phyloP scores from a whole-genome alignment of 805 yeast species.

The Spathaspora boniae region DNA sequence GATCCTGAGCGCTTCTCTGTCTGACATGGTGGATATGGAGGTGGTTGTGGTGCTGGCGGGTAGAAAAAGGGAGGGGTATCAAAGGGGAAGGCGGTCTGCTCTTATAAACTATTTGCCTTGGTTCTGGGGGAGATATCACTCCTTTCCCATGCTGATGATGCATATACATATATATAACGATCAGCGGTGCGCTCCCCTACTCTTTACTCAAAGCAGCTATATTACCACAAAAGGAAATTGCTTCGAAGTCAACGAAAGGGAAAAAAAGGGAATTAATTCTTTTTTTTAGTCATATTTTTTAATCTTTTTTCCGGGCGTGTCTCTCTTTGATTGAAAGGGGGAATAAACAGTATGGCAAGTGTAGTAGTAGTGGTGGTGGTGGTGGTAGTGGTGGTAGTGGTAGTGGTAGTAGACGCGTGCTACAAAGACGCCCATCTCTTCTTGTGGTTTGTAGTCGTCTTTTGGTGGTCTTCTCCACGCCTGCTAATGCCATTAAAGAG shows the following conservation, averaged over 20 bases:
- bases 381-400: too few species aligned
- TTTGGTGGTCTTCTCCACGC: too few species aligned
- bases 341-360: too few species aligned
- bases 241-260: background rate
- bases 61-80: background rate
- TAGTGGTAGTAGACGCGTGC: too few species aligned
- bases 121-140: too few species aligned
- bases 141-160: background rate
- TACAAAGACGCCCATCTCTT: too few species aligned
- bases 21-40: constrained; percentile 19
- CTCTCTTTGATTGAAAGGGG: background rate
- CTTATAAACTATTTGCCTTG: background rate
- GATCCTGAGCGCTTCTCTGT: constrained; percentile 46
- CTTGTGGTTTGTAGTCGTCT: too few species aligned
- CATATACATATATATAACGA: background rate
- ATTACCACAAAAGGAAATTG: constrained; percentile 6
- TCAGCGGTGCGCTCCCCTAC: background rate
- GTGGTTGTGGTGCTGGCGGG: background rate
- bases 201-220: constrained; percentile 4
- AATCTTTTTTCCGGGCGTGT: background rate
- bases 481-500: too few species aligned
- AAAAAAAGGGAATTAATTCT: too few species aligned
- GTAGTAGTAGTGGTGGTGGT: too few species aligned
- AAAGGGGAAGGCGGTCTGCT: background rate
- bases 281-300: background rate